Evolutionary conservation across 306 rosid genomes (phyloP).

Genomic region (Prunus dulcis): DNA sequence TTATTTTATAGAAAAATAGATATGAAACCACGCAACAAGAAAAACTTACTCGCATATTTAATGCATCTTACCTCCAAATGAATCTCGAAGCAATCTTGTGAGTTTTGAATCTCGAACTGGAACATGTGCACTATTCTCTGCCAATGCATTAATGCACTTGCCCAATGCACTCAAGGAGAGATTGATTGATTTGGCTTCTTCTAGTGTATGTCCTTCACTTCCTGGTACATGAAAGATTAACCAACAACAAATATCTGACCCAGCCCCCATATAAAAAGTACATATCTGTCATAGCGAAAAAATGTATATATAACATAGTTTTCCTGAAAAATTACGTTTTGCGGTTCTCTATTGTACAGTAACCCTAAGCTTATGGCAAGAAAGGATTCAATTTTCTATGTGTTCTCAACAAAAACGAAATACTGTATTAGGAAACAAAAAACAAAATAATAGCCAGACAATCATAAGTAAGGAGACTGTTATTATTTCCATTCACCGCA

Average conservation of each 20-base stretch:
- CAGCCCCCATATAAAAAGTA: neutral
- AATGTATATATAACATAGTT: neutral
- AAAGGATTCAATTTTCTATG: neutral
- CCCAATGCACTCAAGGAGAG: conserved; percentile 96
- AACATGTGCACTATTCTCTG: conserved; percentile 91
- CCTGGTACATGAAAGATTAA: conserved; percentile 52
- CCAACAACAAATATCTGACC: conserved; percentile 6
- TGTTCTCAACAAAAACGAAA: neutral
- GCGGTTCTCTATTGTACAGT: neutral
- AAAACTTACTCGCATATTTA: conserved; percentile 9
- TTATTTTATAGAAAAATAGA: neutral
- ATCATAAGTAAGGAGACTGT: neutral
- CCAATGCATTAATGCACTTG: conserved; percentile 90
- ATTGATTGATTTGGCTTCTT: conserved; percentile 97
- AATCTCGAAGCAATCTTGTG: conserved; percentile 88
- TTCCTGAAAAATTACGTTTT: neutral
- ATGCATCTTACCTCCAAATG: conserved; percentile 78
- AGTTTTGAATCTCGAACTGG: conserved; percentile 99
- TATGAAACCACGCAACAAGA: neutral
- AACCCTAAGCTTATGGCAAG: neutral
- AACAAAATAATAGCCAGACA: conserved; percentile 13
- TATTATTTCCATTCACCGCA: conserved; percentile 5
- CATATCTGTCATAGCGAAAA: neutral
- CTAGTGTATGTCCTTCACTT: conserved; percentile 97
- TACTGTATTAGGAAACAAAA: conserved; percentile 14